These are phyloP conservation scores for Apocynum venetum DNA, from an alignment of 257 asterid species.

Conservation along the genomic window DNA sequence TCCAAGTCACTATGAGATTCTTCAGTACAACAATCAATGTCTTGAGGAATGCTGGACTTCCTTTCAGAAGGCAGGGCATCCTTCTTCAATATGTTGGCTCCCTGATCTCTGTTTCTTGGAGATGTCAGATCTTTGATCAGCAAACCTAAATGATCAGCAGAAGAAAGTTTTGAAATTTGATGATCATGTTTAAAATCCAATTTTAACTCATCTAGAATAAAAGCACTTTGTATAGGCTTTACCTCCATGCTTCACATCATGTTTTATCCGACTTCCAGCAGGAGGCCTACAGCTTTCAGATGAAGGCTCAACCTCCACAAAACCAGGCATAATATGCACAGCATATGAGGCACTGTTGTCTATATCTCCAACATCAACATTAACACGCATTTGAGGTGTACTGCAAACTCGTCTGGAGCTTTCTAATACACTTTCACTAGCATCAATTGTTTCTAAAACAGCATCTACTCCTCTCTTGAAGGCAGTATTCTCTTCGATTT, in stretches of 20 bases:
- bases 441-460: slow-evolving; percentile 23
- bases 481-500: slow-evolving; percentile 19
- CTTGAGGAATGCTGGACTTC: slow-evolving; percentile 24
- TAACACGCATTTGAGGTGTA: slow-evolving; percentile 31
- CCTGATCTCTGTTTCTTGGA: slow-evolving; percentile 7
- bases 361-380: slow-evolving; percentile 28
- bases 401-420: slow-evolving; percentile 24
- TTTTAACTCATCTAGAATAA: slow-evolving; percentile 6
- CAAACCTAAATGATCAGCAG: slow-evolving; percentile 12
- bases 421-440: slow-evolving; percentile 24
- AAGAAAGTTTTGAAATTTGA: background rate
- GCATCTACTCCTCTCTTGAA: slow-evolving; percentile 23
- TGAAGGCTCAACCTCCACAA: slow-evolving; percentile 27
- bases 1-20: slow-evolving; percentile 25
- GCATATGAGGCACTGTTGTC: slow-evolving; percentile 19
- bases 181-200: background rate
- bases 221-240: background rate
- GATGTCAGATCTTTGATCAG: slow-evolving; percentile 16
- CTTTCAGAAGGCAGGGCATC: slow-evolving; percentile 17
- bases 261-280: slow-evolving; percentile 3
- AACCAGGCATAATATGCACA: slow-evolving; percentile 24
- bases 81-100: background rate
- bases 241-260: slow-evolving; percentile 3
- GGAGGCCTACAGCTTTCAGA: slow-evolving; percentile 16
- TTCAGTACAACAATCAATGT: slow-evolving; percentile 25